A percentile compares a stretch with the other conserved stretches of the same genome.
Conservation (phyloP, 2,329 filamentous ascomycete species). For the Magnaporthales sp. region DNA sequence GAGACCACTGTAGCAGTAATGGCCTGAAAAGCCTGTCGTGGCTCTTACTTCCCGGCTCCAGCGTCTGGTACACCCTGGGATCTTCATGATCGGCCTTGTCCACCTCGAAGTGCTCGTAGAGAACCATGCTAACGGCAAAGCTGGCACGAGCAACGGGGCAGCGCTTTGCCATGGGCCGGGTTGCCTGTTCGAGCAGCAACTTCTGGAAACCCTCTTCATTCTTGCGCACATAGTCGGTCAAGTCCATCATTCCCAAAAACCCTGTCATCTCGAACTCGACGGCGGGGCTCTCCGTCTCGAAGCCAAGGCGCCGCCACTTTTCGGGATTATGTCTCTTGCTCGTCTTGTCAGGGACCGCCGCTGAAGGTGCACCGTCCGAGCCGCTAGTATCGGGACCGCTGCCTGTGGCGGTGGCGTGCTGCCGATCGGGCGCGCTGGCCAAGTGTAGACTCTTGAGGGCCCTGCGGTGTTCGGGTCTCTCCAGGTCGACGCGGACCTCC, state of each 20-base stretch:
- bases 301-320: slow-evolving; percentile 89
- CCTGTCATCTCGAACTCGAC: slow-evolving; percentile 79
- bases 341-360: slow-evolving; percentile 41
- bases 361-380: slow-evolving; percentile 18
- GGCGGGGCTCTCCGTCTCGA: slow-evolving; percentile 80
- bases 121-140: slow-evolving; percentile 73
- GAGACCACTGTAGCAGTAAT: slow-evolving; percentile 84
- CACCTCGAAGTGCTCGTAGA: slow-evolving; percentile 95
- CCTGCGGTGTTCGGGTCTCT: slow-evolving; percentile 78
- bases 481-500: slow-evolving; percentile 74
- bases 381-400: slow-evolving; percentile 3
- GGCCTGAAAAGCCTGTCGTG: slow-evolving; percentile 79
- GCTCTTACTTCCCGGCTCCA: slow-evolving; percentile 41
- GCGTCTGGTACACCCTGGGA: slow-evolving; percentile 51
- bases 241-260: slow-evolving; percentile 93
- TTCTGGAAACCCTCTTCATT: slow-evolving; percentile 92
- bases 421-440: slow-evolving; percentile 64
- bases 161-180: slow-evolving; percentile 59
- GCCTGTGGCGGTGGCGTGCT: slow-evolving; percentile 13
- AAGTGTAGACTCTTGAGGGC: slow-evolving; percentile 81
- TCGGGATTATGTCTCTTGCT: slow-evolving; percentile 72
- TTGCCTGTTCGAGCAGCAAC: slow-evolving; percentile 79
- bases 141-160: slow-evolving; percentile 86
- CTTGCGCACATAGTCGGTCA: slow-evolving; percentile 87
- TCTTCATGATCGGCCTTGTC: slow-evolving; percentile 77